Percentiles rank a stretch among this genome's conserved stretches.
Evolutionary conservation across 179 eudicot species (phyloP).

Genomic region (Beta macrorhiza): DNA sequence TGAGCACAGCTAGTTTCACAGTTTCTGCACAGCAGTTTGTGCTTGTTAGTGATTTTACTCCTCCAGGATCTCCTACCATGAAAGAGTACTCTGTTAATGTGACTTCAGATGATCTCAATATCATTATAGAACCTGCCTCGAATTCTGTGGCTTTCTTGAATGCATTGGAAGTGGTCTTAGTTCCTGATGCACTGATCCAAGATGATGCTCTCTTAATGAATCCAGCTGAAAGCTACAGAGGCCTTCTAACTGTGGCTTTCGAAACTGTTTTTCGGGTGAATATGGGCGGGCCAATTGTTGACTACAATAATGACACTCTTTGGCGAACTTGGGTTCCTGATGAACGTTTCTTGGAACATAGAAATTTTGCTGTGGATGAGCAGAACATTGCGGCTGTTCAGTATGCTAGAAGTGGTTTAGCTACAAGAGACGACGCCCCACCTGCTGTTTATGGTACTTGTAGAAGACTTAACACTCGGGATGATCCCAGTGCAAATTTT

Average conservation of each 20-base stretch:
- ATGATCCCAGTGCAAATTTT: constrained; percentile 47
- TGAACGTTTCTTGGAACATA: constrained; percentile 32
- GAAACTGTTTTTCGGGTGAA: constrained; percentile 7
- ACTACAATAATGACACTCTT: constrained; percentile 48
- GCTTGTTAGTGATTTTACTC: constrained; percentile 52
- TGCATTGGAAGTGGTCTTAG: constrained; percentile 69
- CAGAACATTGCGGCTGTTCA: constrained; percentile 46
- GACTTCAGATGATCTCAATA: constrained; percentile 42
- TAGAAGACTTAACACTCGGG: constrained; percentile 27
- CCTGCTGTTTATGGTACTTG: constrained; percentile 38
- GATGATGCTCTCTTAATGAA: background rate
- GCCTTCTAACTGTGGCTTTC: background rate
- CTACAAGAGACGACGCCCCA: constrained; percentile 44
- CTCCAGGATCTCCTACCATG: constrained; percentile 36
- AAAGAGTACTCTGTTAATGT: constrained; percentile 64
- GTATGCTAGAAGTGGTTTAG: constrained; percentile 43
- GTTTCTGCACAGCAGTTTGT: constrained; percentile 47
- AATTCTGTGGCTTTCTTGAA: constrained; percentile 65
- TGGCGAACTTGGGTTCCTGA: constrained; percentile 76
- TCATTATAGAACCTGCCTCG: constrained; percentile 47
- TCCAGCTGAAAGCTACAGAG: background rate
- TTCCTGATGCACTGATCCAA: constrained; percentile 51
- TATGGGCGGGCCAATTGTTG: background rate
- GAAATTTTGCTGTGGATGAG: constrained; percentile 31
- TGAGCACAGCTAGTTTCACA: constrained; percentile 52